Conservation (phyloP, 2,329 filamentous ascomycete genomes). For the Penicillium sp. region DNA sequence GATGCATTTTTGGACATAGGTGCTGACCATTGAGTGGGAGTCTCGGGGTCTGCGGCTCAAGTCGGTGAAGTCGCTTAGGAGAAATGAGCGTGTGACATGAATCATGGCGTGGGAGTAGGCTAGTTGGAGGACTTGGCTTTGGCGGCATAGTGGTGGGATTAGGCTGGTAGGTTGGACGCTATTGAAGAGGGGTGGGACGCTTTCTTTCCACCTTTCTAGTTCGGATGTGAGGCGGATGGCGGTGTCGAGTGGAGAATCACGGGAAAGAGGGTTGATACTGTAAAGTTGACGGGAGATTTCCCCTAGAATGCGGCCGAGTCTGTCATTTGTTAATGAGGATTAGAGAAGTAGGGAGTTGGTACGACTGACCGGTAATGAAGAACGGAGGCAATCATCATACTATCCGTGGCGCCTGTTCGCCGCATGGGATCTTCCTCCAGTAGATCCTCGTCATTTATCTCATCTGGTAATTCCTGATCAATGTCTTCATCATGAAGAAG, state of each 20-base stretch:
- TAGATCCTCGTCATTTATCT: slow-evolving; percentile 60
- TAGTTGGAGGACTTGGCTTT: slow-evolving; percentile 41
- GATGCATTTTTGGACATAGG: slow-evolving; percentile 46
- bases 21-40: slow-evolving; percentile 33
- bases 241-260: slow-evolving; percentile 33
- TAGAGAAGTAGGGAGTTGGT: not conserved
- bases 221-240: slow-evolving; percentile 36
- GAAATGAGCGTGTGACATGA: slow-evolving; percentile 39
- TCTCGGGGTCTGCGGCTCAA: slow-evolving; percentile 31
- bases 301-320: slow-evolving; percentile 54
- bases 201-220: slow-evolving; percentile 39
- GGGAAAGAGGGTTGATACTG: slow-evolving; percentile 33
- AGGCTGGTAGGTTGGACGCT: slow-evolving; percentile 37
- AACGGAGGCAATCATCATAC: slow-evolving; percentile 43
- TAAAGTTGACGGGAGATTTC: slow-evolving; percentile 49
- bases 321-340: slow-evolving; percentile 6
- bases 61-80: slow-evolving; percentile 40
- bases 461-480: slow-evolving; percentile 59
- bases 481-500: slow-evolving; percentile 65
- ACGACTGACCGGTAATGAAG: slow-evolving; percentile 36
- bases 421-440: slow-evolving; percentile 41
- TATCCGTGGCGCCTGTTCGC: slow-evolving; percentile 35
- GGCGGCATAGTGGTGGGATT: slow-evolving; percentile 39
- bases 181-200: slow-evolving; percentile 37
- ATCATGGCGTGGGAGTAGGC: slow-evolving; percentile 43